phyloP scores from a whole-genome alignment of 805 yeast genomes.

The Hanseniaspora nectarophila region DNA sequence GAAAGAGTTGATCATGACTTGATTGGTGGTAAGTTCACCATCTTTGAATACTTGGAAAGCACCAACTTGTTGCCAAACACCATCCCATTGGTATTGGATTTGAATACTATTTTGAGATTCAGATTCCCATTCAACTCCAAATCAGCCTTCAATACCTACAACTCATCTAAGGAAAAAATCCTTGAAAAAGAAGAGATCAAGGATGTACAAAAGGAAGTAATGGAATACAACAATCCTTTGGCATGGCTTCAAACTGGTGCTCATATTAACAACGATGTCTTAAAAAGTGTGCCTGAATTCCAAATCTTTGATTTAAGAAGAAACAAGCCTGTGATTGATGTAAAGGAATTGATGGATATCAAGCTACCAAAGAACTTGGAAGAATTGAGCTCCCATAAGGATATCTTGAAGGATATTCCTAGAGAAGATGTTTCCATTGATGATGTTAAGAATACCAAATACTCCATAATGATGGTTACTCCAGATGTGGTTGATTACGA shows the following conservation, averaged over 20 bases:
- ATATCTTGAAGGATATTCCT: conserved; percentile 25
- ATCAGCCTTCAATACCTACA: conserved; percentile 5
- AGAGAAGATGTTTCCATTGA: not conserved
- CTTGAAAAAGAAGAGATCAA: not conserved
- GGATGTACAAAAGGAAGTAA: not conserved
- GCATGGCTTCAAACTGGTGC: conserved; percentile 3
- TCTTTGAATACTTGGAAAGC: conserved; percentile 68
- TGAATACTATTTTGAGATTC: conserved; percentile 58
- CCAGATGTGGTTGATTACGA: conserved; percentile 80
- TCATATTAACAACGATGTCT: conserved; percentile 6
- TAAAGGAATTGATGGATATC: conserved; percentile 1
- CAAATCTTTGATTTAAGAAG: conserved; percentile 13
- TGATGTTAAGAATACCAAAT: conserved; percentile 35
- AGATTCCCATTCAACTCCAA: conserved; percentile 49
- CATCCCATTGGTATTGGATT: conserved; percentile 66
- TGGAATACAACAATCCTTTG: conserved; percentile 6
- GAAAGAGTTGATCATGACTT: not conserved
- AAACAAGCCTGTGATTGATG: not conserved
- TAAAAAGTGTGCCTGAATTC: conserved; percentile 9
- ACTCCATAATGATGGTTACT: conserved; percentile 71
- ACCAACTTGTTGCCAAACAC: conserved; percentile 85
- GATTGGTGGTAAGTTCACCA: conserved; percentile 8
- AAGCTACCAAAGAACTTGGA: conserved; percentile 3
- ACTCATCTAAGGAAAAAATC: not conserved
- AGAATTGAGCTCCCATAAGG: not conserved